Conservation (phyloP, 306 rosid species). For the Crataegus laevigata region DNA sequence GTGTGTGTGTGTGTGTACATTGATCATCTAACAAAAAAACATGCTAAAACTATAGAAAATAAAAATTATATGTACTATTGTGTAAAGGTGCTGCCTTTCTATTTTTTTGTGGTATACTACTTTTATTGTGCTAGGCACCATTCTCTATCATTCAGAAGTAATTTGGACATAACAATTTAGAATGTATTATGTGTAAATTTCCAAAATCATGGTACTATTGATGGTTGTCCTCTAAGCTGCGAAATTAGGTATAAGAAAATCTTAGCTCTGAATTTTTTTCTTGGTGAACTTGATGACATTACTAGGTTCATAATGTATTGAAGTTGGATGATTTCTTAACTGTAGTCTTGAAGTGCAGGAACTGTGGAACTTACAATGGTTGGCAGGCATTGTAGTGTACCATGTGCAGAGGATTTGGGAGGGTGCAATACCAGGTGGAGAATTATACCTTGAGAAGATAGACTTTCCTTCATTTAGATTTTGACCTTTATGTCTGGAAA, state of each 20-base stretch:
- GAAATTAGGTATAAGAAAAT: neutral
- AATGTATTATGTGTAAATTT: neutral
- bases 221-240: neutral
- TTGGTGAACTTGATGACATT: neutral
- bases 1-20: no score
- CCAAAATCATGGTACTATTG: neutral
- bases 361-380: no score
- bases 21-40: neutral
- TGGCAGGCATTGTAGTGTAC: no score
- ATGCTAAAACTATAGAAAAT: neutral
- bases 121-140: neutral
- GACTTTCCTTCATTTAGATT: no score
- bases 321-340: slow-evolving; percentile 16
- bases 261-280: neutral
- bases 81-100: neutral
- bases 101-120: neutral
- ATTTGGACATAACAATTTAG: neutral
- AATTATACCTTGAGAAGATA: no score
- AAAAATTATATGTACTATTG: neutral
- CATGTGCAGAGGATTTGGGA: no score
- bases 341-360: neutral
- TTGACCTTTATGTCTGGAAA: no score
- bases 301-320: neutral
- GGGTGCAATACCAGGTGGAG: no score
- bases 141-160: neutral